A percentile compares a stretch with the other conserved stretches of the same genome.
These are phyloP conservation scores for Diplodia intermedia DNA, from an alignment of 2,329 filamentous ascomycete species.

Conservation along the genomic window DNA sequence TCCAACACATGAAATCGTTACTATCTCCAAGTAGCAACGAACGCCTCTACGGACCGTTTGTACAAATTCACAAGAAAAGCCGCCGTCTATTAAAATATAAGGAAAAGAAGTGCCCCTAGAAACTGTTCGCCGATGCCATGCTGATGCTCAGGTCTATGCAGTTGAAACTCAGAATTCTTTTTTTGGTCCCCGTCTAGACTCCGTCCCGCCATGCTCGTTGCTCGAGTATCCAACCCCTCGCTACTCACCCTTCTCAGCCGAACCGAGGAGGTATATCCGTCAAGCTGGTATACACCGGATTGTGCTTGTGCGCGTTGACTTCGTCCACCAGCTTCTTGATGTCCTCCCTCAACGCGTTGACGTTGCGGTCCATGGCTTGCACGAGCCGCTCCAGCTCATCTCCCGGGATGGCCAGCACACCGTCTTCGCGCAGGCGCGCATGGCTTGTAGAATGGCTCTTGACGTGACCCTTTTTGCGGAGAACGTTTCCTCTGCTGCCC, in stretches of 20 bases:
- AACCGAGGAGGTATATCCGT: conserved; percentile 3
- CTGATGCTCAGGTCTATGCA: not conserved
- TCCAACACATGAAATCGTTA: not conserved
- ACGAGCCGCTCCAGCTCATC: conserved; percentile 22
- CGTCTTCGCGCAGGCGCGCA: not conserved
- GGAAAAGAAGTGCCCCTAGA: not conserved
- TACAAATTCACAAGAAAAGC: not conserved
- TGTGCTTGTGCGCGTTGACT: conserved; percentile 22
- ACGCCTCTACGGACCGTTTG: not conserved
- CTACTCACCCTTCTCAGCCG: not conserved
- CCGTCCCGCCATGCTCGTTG: conserved; percentile 6
- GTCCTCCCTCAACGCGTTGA: conserved; percentile 18
- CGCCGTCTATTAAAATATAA: not conserved
- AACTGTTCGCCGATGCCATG: conserved; percentile 4
- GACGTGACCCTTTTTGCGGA: conserved; percentile 2
- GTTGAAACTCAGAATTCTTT: not conserved
- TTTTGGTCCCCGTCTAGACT: not conserved
- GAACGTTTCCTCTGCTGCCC: not conserved
- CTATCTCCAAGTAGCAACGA: not conserved
- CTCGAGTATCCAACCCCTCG: not conserved
- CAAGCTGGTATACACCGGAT: conserved; percentile 2
- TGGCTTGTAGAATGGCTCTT: conserved; percentile 17
- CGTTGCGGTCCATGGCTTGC: conserved; percentile 17
- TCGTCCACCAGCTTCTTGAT: conserved; percentile 21
- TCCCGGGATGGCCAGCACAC: not conserved